Conservation (phyloP, 2,329 filamentous ascomycete species). For the Bimuria novae-zelandiae region DNA sequence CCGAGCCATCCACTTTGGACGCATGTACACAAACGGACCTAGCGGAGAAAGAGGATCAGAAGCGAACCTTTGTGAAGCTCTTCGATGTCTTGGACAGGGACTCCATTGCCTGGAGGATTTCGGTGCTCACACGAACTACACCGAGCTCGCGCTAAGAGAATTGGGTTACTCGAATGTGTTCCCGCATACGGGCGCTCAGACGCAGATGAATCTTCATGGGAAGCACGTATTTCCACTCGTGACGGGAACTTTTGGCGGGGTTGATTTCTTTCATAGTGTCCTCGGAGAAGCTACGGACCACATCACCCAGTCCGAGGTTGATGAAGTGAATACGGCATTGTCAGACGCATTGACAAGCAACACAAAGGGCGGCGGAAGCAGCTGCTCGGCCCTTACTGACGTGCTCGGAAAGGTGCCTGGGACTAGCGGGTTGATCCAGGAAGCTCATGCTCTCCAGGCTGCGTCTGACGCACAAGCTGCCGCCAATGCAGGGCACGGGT, state of each 20-base stretch:
- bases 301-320: conserved; percentile 54
- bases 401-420: conserved; percentile 76
- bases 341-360: conserved; percentile 44
- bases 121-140: conserved; percentile 60
- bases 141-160: conserved; percentile 58
- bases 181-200: conserved; percentile 54
- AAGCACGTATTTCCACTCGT: conserved; percentile 57
- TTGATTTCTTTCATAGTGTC: conserved; percentile 57
- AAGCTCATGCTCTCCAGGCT: conserved; percentile 53
- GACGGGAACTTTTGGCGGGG: conserved; percentile 60
- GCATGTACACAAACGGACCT: conserved; percentile 52
- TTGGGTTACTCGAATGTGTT: conserved; percentile 58
- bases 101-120: conserved; percentile 61
- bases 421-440: conserved; percentile 51
- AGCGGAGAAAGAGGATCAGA: conserved; percentile 48
- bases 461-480: conserved; percentile 55
- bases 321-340: conserved; percentile 53
- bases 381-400: conserved; percentile 61
- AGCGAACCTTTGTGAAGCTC: conserved; percentile 54
- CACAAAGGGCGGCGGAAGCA: conserved; percentile 37
- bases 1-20: conserved; percentile 54
- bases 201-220: conserved; percentile 52
- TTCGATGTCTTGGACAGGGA: conserved; percentile 57
- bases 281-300: conserved; percentile 57
- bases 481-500: conserved; percentile 35